Percentiles rank a stretch among this genome's conserved stretches.
Evolutionary conservation across 306 rosid genomes (phyloP).

Genomic region (Pyrus betulifolia): DNA sequence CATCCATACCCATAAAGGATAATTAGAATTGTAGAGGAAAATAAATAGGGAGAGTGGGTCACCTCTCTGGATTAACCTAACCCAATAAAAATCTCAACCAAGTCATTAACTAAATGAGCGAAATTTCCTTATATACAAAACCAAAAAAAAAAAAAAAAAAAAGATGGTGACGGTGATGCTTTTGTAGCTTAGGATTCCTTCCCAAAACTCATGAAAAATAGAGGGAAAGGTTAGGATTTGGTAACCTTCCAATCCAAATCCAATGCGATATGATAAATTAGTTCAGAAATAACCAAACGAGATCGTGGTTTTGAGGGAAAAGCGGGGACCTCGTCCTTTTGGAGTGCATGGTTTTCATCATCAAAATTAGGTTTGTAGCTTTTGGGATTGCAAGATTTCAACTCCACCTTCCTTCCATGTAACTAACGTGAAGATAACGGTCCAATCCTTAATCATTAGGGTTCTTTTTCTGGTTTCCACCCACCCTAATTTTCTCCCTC

Average conservation of each 20-base stretch:
- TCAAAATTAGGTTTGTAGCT: not conserved
- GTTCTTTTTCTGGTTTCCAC: not conserved
- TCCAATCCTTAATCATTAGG: not conserved
- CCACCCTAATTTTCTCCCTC: no score
- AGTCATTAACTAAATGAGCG: not conserved
- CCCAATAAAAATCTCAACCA: not conserved
- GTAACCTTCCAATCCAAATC: constrained; percentile 17
- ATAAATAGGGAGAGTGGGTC: not conserved
- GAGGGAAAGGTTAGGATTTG: constrained; percentile 28
- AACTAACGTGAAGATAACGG: not conserved
- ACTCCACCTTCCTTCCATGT: not conserved
- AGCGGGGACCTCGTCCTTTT: not conserved
- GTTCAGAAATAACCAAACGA: not conserved
- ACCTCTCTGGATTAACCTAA: not conserved
- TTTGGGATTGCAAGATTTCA: not conserved
- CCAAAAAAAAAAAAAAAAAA: not conserved
- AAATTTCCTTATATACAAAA: not conserved
- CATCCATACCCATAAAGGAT: not conserved
- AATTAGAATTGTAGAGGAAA: not conserved
- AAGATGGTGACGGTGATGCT: not conserved
- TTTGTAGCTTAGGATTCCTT: constrained; percentile 38
- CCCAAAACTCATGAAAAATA: not conserved
- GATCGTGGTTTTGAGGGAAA: not conserved
- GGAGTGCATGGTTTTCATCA: constrained; percentile 15
- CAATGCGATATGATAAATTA: not conserved